A percentile compares a stretch with the other conserved stretches of the same genome.
Conservation (phyloP, 2,329 filamentous ascomycete species). For the Ceratocystis variospora region DNA sequence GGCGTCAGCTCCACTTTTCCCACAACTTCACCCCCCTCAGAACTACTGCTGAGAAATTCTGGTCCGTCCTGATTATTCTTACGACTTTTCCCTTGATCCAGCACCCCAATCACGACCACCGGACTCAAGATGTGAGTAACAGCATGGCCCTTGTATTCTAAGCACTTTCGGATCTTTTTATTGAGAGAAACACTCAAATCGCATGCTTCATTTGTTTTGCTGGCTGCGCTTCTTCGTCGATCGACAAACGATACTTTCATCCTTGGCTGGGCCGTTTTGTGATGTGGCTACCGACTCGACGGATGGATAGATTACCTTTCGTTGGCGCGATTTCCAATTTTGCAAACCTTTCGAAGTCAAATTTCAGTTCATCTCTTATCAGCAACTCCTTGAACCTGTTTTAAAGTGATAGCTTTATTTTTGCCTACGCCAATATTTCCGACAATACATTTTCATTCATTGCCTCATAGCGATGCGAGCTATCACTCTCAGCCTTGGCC, state of each 20-base stretch:
- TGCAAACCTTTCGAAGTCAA: neutral
- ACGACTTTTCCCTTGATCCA: conserved; percentile 20
- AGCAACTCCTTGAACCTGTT: neutral
- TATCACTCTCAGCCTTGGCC: neutral
- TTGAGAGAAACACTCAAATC: conserved; percentile 1
- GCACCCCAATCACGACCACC: conserved; percentile 29
- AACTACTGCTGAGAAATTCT: conserved; percentile 20
- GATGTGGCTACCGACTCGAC: conserved; percentile 1
- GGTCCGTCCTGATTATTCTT: conserved; percentile 18
- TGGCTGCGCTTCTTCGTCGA: conserved; percentile 5
- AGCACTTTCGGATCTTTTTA: neutral
- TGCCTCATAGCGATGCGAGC: neutral
- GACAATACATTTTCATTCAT: neutral
- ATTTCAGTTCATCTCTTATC: neutral
- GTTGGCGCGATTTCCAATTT: neutral
- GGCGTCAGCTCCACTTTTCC: conserved; percentile 15
- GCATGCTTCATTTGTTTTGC: neutral
- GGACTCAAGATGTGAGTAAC: conserved; percentile 35
- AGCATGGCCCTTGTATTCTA: neutral
- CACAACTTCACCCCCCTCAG: conserved; percentile 19
- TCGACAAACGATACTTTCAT: neutral
- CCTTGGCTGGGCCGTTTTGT: neutral
- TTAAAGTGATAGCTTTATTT: neutral
- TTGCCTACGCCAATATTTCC: neutral
- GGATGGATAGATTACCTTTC: neutral